A percentile compares a stretch with the other conserved stretches of the same genome.
These are phyloP conservation scores for Castanea mollissima DNA, from an alignment of 306 rosid genomes.

Conservation along the genomic window DNA sequence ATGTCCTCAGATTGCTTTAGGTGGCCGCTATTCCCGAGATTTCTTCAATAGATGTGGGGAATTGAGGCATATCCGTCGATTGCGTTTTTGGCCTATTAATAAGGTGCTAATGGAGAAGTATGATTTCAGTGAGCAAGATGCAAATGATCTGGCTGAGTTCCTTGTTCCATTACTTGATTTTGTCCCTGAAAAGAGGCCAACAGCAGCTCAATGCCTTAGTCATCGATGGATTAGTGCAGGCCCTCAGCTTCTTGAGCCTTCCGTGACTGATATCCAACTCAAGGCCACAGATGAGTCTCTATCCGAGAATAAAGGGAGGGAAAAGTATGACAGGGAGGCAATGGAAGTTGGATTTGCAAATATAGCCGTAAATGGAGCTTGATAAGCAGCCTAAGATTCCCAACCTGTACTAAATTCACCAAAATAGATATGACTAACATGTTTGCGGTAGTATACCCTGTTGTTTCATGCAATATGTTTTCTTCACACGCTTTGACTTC, in stretches of 20 bases:
- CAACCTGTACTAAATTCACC: constrained; percentile 27
- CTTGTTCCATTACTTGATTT: constrained; percentile 83
- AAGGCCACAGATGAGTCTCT: constrained; percentile 22
- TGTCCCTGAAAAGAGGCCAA: constrained; percentile 89
- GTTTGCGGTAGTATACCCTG: constrained; percentile 1
- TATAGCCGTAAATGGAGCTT: constrained; percentile 68
- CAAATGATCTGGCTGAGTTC: constrained; percentile 63
- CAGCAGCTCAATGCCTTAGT: constrained; percentile 79
- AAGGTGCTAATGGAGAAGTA: constrained; percentile 89
- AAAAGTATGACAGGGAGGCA: constrained; percentile 74
- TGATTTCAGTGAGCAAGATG: constrained; percentile 82
- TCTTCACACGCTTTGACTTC: constrained; percentile 11
- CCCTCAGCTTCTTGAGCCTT: constrained; percentile 69
- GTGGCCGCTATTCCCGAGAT: constrained; percentile 95
- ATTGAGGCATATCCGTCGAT: constrained; percentile 81
- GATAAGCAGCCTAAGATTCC: constrained; percentile 39
- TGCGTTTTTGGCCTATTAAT: constrained; percentile 91
- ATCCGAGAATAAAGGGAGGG: constrained; percentile 51
- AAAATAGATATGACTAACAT: constrained; percentile 1
- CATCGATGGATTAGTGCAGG: constrained; percentile 88
- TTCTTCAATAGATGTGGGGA: constrained; percentile 89
- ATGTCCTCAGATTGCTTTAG: constrained; percentile 75
- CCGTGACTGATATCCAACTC: constrained; percentile 37
- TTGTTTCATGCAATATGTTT: constrained; percentile 10
- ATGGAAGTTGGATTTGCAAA: constrained; percentile 64